Evolutionary conservation across 257 asterid genomes (phyloP), one percentile per base, ranked within the genome.

Genomic region (Leptodermis oblonga): DNA sequence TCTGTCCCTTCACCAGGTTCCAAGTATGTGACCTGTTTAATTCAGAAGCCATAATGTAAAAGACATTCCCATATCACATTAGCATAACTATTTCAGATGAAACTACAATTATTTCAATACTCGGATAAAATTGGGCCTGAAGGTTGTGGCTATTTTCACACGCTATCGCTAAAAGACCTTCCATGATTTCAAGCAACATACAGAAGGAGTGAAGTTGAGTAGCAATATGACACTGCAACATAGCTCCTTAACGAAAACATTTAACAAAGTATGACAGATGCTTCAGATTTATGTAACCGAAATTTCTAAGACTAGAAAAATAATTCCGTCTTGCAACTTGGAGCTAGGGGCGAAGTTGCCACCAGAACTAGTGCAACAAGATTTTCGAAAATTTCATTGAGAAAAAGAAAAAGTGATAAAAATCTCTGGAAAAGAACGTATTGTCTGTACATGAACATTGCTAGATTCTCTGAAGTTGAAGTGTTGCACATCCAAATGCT

Each of bases 1-100:
- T 79, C 83, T 9, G 89, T 73, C 36, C 63, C 79, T 73, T 88
- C 79, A 59, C 95, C 88, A 10, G 96, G 99, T 78, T 90, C 97
- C 82, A 93, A 82, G 79, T 88, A 90, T 66, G 87, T 85, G 65
- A 88, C 87, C 98, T 92, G 61, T 26, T 49, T 9, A 54, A 43
- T 66, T 78, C 62, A 63, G n/a, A 45, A 63, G 22, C n/a, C 22
- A 52, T 64, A 51, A 5, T 33, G 43, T 39, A 31, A 25, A 75
- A 43, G 36, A 61, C 64, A 4, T 23, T 41, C 36, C 22, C 51
- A 67, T 11, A 30, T 4, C 56, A 62, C 28, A 22, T 23, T n/a
- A 68, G 5, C 13, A 54, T 15, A 65, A 14, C 59, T 52, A 52
- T 4, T 22, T 20, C 59, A 22, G n/a, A 23, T 23, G 14, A n/a